Evolutionary conservation across 2,329 filamentous ascomycete genomes (phyloP).

Genomic region (Phialophora macrospora): DNA sequence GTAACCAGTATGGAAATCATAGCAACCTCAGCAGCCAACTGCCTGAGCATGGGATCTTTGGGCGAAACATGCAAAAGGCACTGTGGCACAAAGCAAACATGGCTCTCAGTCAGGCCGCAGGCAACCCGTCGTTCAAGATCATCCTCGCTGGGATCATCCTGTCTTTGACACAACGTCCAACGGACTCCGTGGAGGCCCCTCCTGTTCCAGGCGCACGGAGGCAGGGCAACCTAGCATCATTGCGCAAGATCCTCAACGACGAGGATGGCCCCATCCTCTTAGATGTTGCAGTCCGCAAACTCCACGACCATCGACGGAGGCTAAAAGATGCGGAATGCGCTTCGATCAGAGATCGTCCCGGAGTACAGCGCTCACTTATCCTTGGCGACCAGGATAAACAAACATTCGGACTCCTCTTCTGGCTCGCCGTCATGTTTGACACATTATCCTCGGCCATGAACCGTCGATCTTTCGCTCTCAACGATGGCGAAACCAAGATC

Average conservation of each 20-base stretch:
- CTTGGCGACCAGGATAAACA: slow-evolving; percentile 44
- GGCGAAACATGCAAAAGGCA: slow-evolving; percentile 46
- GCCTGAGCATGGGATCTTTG: slow-evolving; percentile 35
- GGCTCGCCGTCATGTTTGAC: slow-evolving; percentile 65
- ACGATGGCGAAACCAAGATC: slow-evolving; percentile 54
- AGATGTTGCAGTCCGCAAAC: slow-evolving; percentile 26
- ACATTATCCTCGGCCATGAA: slow-evolving; percentile 62
- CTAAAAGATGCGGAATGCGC: slow-evolving; percentile 13
- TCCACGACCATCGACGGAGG: slow-evolving; percentile 24
- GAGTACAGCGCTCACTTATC: neutral
- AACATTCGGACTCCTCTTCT: slow-evolving; percentile 61
- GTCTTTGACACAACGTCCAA: slow-evolving; percentile 51
- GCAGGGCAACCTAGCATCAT: slow-evolving; percentile 15
- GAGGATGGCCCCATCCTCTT: slow-evolving; percentile 19
- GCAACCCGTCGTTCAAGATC: slow-evolving; percentile 51
- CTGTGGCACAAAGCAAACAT: slow-evolving; percentile 51
- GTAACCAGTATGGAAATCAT: slow-evolving; percentile 17
- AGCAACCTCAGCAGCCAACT: slow-evolving; percentile 32
- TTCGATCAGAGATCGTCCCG: neutral
- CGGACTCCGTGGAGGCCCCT: slow-evolving; percentile 34
- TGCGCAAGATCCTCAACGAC: slow-evolving; percentile 21
- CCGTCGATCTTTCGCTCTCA: slow-evolving; percentile 52
- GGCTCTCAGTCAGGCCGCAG: slow-evolving; percentile 46
- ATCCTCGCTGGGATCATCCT: slow-evolving; percentile 54
- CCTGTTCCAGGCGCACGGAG: neutral